Conservation (phyloP, 208 protist species). For the Crithidia fasciculata region DNA sequence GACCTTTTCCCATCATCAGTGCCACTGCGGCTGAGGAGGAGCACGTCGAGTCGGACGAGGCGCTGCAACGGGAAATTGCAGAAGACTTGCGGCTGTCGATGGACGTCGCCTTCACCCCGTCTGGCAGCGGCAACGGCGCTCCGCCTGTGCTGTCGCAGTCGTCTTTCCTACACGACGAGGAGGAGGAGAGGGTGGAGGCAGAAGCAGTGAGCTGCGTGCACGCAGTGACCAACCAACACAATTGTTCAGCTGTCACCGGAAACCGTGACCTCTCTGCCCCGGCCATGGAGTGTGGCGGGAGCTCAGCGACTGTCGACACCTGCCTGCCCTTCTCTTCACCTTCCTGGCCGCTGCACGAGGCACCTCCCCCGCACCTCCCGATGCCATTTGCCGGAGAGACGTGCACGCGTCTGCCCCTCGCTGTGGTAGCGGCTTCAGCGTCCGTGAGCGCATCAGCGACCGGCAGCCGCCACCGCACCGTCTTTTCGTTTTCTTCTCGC, state of each 20-base stretch:
- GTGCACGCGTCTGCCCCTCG: not conserved
- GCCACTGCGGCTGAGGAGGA: slow-evolving; percentile 5
- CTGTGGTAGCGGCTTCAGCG: not conserved
- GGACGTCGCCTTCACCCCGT: slow-evolving; percentile 66
- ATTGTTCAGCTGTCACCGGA: no score
- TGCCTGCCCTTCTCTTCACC: not conserved
- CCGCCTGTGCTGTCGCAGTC: slow-evolving; percentile 31
- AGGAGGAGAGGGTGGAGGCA: slow-evolving; percentile 7
- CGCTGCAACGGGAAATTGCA: slow-evolving; percentile 48
- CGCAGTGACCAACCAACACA: not conserved
- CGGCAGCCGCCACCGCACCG: slow-evolving; percentile 21
- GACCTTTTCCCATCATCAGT: not conserved
- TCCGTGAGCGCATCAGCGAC: not conserved
- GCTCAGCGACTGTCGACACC: not conserved
- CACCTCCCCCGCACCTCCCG: not conserved
- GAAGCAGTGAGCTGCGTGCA: not conserved
- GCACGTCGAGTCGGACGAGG: slow-evolving; percentile 31
- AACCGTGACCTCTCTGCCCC: no score
- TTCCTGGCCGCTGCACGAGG: slow-evolving; percentile 9
- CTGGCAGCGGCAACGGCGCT: slow-evolving; percentile 18
- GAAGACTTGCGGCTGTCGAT: slow-evolving; percentile 78
- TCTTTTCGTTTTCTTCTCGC: slow-evolving; percentile 29
- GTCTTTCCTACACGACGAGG: slow-evolving; percentile 30
- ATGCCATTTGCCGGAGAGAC: not conserved
- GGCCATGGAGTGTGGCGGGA: not conserved